Base-by-base conservation (phyloP, 345 rosid species). In the Hibiscus trionum region DNA sequence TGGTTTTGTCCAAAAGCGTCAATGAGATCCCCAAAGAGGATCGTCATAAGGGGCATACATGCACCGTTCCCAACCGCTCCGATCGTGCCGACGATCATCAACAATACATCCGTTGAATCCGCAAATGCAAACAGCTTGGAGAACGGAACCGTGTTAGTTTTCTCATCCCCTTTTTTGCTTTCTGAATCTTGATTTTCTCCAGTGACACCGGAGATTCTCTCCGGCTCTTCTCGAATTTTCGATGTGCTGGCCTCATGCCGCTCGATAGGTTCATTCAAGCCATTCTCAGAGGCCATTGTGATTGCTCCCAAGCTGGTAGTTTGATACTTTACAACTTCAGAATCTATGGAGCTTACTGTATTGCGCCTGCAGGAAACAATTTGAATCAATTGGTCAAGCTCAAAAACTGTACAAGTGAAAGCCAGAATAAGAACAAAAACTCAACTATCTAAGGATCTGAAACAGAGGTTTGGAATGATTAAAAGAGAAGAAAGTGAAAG, bases 91-190 rank as follows among this genome's bases (percentile, higher is more conserved):
- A 79, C 52, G 35, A 85, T 64, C 91, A 88, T 91, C 71, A 92
- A 76, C 11, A 86, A 17, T 44, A 66, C 70, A 77, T 92, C 92
- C 7, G 70, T 61, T 0, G 85, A 62, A 72, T 87, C 92, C 11
- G 92, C 93, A 72, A 90, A 88, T 1, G 90, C 83, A 80, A 91
- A 90, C 55, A 91, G 84, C 81, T 85, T 86, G 76, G 74, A 73
- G 73, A 76, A 76, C 11, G 82, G 79, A 16, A 80, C 80, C 5
- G 69, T 74, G 64, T 79, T 74, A 0, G 72, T 72, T 58, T 50
- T 79, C 67, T 79, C 74, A 47, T 86, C 76, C 15, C 77, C 85
- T 69, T 86, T 83, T 37, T 56, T 70, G 79, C 84, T 80, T 29
- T 69, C 75, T 2, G 55, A 62, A 26, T 76, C 72, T 61, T 58